Evolutionary conservation across 768 basidiomycete species (phyloP), one percentile per base, ranked within the genome.

Genomic region (Suillus sp.): DNA sequence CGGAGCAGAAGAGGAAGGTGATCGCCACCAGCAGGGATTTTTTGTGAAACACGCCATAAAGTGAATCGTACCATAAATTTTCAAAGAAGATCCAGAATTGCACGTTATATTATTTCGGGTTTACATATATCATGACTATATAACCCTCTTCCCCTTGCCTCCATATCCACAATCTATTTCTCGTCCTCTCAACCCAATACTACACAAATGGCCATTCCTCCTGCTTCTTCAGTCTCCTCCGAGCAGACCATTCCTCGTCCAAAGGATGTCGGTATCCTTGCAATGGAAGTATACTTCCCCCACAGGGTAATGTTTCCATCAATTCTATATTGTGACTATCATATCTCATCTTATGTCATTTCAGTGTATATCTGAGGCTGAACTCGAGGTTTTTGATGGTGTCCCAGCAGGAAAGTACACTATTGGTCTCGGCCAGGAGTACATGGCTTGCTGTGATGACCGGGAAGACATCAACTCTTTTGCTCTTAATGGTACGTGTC

Each of bases 381-480:
- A 92, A 67, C 89, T 99, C 57, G 96, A 99, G 76, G 89, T 83
- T 62, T 99, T 91, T 77, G 96, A 99, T 71, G 92, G 92, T 70
- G 96, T 98, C 50, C 80, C 93, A 62, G 87, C 92, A 72, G 97
- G 97, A 64, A 99, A 99, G 80, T 99, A 99, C 82, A 99, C 97
- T 68, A 97, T 99, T 75, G 97, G 97, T 74, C 88, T 99, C 43
- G 97, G 96, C 62, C 94, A 96, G 77, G 89, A 96, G 76, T 95
- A 88, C 83, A 99, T 99, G 97, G 95, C 96, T 38, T 99, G 93
- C 86, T 92, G 92, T 64, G 96, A 98, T 75, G 97, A 99, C 84
- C 89, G 93, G 62, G 97, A 99, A 77, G 96, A 99, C 80, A 96
- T 99, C 83, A 96, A 97, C 86, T 96, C 95, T 13, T 95, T 99